Evolutionary conservation across 257 asterid genomes (phyloP), one percentile per base, ranked within the genome.

Genomic region (Hygrophila difformis): DNA sequence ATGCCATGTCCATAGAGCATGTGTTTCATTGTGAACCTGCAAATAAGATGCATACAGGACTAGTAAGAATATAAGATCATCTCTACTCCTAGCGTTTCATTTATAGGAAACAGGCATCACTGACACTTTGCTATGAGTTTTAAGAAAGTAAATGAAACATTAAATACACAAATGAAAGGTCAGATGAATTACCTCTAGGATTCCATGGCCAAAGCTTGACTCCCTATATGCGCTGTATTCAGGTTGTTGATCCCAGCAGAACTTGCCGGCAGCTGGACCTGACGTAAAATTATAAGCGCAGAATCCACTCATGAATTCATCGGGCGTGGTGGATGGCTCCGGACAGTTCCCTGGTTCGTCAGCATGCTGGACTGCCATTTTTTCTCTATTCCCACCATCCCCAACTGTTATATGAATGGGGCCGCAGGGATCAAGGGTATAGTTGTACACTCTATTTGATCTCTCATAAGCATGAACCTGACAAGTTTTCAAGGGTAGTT

Each of bases 401-500:
- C 97, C 97, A 21, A 87, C 56, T n/a, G 95, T 55, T 67, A 88
- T 71, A 61, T 84, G 40, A 26, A 87, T 84, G 0, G 83, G 94
- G 3, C 94, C 97, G 47, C 97, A 88, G 1, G 97, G 88, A 61
- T 88, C 93, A 35, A 88, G 71, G 2, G 65, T 73, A 58, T 88
- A 88, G 69, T 88, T 81, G 40, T 84, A 84, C 67, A 88, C 97
- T 76, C 94, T 73, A 62, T 88, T 88, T 29, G 87, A 81, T 64
- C 97, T 78, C 81, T 88, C 97, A 15, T 88, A 88, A 1, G 97
- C 97, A 61, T 88, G 97, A 42, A 87, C 97, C 97, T 87, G 64
- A 26, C n/a, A n/a, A n/a, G n/a, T n/a, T n/a, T n/a, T n/a, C n/a
- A n/a, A n/a, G n/a, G n/a, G n/a, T n/a, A n/a, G n/a, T n/a, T n/a